Percentiles rank a stretch among this genome's conserved stretches.
These are phyloP conservation scores for Acrodontium crateriforme DNA, from an alignment of 2,329 filamentous ascomycete species.

Conservation along the genomic window DNA sequence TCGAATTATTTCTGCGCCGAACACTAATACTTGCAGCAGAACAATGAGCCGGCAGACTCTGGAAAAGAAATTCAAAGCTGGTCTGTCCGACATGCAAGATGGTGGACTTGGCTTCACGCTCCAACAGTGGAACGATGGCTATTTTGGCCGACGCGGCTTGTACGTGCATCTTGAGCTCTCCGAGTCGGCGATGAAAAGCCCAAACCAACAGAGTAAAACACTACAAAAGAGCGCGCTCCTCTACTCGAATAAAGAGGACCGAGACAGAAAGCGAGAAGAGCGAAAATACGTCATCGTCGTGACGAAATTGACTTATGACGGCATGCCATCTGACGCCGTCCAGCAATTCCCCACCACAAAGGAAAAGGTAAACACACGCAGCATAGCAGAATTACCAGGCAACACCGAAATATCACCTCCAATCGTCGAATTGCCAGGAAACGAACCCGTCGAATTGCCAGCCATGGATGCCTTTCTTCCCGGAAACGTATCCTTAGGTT, in stretches of 20 bases:
- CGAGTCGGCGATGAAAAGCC: constrained; percentile 8
- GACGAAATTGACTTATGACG: constrained; percentile 7
- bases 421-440: too few species aligned
- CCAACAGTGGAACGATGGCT: constrained; percentile 13
- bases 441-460: too few species aligned
- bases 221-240: constrained; percentile 6
- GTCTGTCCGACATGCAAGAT: constrained; percentile 7
- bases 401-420: too few species aligned
- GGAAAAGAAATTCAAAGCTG: constrained; percentile 12
- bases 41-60: constrained; percentile 9
- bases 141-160: constrained; percentile 12
- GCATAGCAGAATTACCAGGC: too few species aligned
- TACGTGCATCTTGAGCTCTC: constrained; percentile 10
- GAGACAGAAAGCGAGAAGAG: constrained; percentile 10
- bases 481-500: too few species aligned
- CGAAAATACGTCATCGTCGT: constrained; percentile 14
- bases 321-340: constrained; percentile 1
- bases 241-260: constrained; percentile 8
- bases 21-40: constrained; percentile 1
- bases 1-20: not conserved
- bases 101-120: constrained; percentile 10
- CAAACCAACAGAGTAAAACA: constrained; percentile 6
- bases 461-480: too few species aligned
- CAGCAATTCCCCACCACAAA: too few species aligned
- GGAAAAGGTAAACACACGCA: too few species aligned